A percentile compares a stretch with the other conserved stretches of the same genome.
These are phyloP conservation scores for Pythium guiyangense DNA, from an alignment of 352 stramenopile species.

Conservation along the genomic window DNA sequence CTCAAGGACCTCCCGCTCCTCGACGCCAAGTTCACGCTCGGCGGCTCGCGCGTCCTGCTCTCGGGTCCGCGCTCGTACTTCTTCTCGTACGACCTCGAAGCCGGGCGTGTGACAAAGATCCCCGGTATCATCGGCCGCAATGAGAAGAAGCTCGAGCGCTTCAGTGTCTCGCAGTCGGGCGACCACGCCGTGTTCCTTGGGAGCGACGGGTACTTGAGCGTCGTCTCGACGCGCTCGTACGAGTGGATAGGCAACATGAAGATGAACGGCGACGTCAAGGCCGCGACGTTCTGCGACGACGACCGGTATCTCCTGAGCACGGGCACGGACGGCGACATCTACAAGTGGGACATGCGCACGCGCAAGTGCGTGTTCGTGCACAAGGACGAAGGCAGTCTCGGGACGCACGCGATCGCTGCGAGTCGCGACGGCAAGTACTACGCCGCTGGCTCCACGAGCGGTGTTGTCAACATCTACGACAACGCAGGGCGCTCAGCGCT, in stretches of 20 bases:
- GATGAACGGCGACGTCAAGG: slow-evolving; percentile 92
- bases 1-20: slow-evolving; percentile 89
- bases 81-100: slow-evolving; percentile 95
- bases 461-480: slow-evolving; percentile 98
- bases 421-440: slow-evolving; percentile 65
- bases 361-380: slow-evolving; percentile 76
- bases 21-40: slow-evolving; percentile 79
- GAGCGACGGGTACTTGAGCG: slow-evolving; percentile 93
- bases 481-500: slow-evolving; percentile 41
- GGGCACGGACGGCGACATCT: slow-evolving; percentile 95
- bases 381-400: slow-evolving; percentile 81
- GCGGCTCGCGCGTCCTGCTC: slow-evolving; percentile 85
- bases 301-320: slow-evolving; percentile 91
- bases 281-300: slow-evolving; percentile 91
- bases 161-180: slow-evolving; percentile 88
- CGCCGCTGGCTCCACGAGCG: slow-evolving; percentile 94
- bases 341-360: slow-evolving; percentile 94
- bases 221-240: slow-evolving; percentile 91
- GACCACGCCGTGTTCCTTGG: slow-evolving; percentile 92
- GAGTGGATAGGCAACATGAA: slow-evolving; percentile 94
- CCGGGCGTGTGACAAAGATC: slow-evolving; percentile 90
- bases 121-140: slow-evolving; percentile 83
- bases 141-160: slow-evolving; percentile 91
- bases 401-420: slow-evolving; percentile 78
- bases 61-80: slow-evolving; percentile 93